Conservation (phyloP, 2,329 filamentous ascomycete genomes). For the Scorias spongiosa region DNA sequence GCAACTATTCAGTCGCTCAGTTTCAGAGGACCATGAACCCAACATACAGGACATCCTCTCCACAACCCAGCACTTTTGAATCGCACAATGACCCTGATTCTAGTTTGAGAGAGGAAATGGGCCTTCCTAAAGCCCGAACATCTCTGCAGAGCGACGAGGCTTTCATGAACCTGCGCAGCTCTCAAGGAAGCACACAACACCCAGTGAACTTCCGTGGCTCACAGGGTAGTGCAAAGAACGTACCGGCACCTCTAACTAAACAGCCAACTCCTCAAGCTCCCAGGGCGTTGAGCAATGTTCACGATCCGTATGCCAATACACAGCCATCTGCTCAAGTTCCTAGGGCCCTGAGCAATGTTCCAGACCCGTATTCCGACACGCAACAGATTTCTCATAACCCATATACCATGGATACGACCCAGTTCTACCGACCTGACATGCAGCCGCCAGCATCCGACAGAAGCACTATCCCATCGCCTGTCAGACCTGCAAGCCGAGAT, state of each 20-base stretch:
- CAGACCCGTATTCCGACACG: slow-evolving; percentile 48
- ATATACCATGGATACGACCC: slow-evolving; percentile 92
- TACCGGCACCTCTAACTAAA: not conserved
- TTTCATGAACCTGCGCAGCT: slow-evolving; percentile 14
- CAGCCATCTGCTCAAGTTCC: slow-evolving; percentile 4
- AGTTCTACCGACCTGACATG: slow-evolving; percentile 66
- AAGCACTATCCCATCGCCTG: slow-evolving; percentile 52
- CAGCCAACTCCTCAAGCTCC: slow-evolving; percentile 1
- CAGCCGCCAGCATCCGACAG: slow-evolving; percentile 44
- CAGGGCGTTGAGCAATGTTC: not conserved
- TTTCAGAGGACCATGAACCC: slow-evolving; percentile 93
- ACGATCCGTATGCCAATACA: not conserved
- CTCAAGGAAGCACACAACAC: slow-evolving; percentile 12
- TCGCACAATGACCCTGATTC: slow-evolving; percentile 81
- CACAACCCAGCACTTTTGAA: slow-evolving; percentile 82
- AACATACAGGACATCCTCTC: slow-evolving; percentile 86
- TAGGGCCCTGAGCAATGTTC: slow-evolving; percentile 1
- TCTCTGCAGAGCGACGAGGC: slow-evolving; percentile 17
- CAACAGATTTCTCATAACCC: slow-evolving; percentile 73
- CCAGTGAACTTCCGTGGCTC: not conserved
- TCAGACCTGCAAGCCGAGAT: slow-evolving; percentile 68
- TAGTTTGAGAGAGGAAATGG: slow-evolving; percentile 53
- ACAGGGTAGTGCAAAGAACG: not conserved
- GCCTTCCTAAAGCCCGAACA: slow-evolving; percentile 29
- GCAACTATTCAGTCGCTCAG: slow-evolving; percentile 84